Percentiles rank a stretch among this genome's conserved stretches.
Conservation (phyloP, 164 flowering plant genomes). For the Vitis amurensis region DNA sequence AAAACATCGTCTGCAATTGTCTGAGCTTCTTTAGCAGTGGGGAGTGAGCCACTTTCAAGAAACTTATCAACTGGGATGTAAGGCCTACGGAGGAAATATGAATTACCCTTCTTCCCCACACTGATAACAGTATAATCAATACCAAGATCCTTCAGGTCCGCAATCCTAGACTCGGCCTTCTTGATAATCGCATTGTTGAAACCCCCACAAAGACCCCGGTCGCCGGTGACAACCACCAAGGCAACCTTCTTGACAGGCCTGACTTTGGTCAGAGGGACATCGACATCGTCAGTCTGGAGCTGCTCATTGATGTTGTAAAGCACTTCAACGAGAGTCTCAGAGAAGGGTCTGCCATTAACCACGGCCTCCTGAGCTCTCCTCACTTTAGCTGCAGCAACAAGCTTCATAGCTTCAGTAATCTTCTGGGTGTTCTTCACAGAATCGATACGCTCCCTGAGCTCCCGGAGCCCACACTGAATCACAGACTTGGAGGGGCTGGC, state of each 20-base stretch:
- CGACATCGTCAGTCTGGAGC: conserved; percentile 60
- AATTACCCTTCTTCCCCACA: conserved; percentile 83
- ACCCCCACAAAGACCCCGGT: conserved; percentile 88
- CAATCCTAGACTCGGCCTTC: conserved; percentile 66
- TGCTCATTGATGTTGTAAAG: conserved; percentile 60
- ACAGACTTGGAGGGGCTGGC: conserved; percentile 31
- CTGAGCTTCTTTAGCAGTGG: conserved; percentile 89
- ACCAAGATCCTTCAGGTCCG: conserved; percentile 59
- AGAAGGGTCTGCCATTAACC: conserved; percentile 74
- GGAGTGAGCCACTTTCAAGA: conserved; percentile 54
- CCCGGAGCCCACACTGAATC: conserved; percentile 50
- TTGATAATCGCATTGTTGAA: conserved; percentile 62
- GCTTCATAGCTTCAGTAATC: conserved; percentile 91
- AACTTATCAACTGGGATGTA: conserved; percentile 52
- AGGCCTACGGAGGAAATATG: conserved; percentile 54
- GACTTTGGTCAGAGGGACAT: conserved; percentile 59
- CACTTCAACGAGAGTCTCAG: conserved; percentile 65
- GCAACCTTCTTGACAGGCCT: conserved; percentile 82
- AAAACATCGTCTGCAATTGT: conserved; percentile 79
- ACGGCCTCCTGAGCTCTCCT: conserved; percentile 94
- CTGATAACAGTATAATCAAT: conserved; percentile 57
- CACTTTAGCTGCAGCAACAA: conserved; percentile 85
- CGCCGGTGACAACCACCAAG: conserved; percentile 79
- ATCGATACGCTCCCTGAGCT: conserved; percentile 57
- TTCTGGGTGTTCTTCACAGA: conserved; percentile 85